Evolutionary conservation across 2,329 filamentous ascomycete species (phyloP).

Genomic region (Claviceps digitariae): DNA sequence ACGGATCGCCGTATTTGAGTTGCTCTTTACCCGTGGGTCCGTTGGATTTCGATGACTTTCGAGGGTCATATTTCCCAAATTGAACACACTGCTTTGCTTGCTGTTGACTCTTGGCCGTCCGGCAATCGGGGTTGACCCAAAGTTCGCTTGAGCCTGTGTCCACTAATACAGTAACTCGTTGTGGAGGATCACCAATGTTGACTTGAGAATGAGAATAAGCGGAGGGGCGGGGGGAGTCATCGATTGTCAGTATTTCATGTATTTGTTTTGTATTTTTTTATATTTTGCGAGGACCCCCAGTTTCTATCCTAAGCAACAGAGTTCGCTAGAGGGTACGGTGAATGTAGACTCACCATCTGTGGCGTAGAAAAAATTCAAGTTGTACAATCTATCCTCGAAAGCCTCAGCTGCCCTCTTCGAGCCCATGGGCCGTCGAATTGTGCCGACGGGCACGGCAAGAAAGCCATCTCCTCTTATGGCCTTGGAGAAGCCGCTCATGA

Average conservation of each 20-base stretch:
- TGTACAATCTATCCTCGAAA: slow-evolving; percentile 19
- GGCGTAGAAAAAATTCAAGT: slow-evolving; percentile 26
- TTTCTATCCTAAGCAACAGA: no score
- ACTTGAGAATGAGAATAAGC: slow-evolving; percentile 18
- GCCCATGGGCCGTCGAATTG: slow-evolving; percentile 13
- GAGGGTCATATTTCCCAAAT: slow-evolving; percentile 32
- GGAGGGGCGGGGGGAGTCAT: no score
- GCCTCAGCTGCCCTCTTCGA: slow-evolving; percentile 10
- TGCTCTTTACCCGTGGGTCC: slow-evolving; percentile 24
- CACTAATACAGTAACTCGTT: slow-evolving; percentile 31
- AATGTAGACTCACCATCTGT: slow-evolving; percentile 19
- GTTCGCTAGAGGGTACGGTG: not conserved
- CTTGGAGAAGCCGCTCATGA: slow-evolving; percentile 12
- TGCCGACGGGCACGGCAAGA: slow-evolving; percentile 23
- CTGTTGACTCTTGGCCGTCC: slow-evolving; percentile 19
- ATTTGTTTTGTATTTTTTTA: no score
- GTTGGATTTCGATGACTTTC: slow-evolving; percentile 23
- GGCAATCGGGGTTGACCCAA: slow-evolving; percentile 40
- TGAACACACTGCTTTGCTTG: slow-evolving; percentile 23
- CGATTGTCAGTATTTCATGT: not conserved
- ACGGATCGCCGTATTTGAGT: slow-evolving; percentile 26
- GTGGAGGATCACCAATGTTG: slow-evolving; percentile 27
- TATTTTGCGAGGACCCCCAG: no score
- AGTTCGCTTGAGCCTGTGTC: slow-evolving; percentile 41
- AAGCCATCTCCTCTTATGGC: slow-evolving; percentile 22